A percentile compares a stretch with the other conserved stretches of the same genome.
These are phyloP conservation scores for Ogataea ganodermae DNA, from an alignment of 805 yeast species.

Conservation along the genomic window DNA sequence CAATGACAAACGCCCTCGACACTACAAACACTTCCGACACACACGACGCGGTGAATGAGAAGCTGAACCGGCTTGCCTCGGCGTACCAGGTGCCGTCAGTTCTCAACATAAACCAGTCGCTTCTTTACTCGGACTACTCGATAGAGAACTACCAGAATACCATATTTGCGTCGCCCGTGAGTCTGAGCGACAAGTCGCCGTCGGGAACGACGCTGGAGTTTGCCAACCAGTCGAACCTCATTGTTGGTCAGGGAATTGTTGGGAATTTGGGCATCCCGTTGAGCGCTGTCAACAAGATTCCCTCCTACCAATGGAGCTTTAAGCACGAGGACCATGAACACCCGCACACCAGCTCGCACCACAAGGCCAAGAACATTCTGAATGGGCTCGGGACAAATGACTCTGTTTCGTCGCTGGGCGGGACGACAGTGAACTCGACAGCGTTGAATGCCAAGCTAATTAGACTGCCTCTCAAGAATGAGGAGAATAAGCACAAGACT, in stretches of 20 bases:
- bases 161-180: constrained; percentile 27
- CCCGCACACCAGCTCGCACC: constrained; percentile 17
- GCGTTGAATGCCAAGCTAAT: constrained; percentile 31
- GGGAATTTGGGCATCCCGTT: constrained; percentile 37
- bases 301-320: constrained; percentile 37
- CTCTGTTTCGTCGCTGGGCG: constrained; percentile 31
- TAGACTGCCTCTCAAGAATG: constrained; percentile 30
- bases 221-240: constrained; percentile 22
- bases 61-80: constrained; percentile 22
- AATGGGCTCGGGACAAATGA: constrained; percentile 28
- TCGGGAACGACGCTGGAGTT: constrained; percentile 18
- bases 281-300: constrained; percentile 34
- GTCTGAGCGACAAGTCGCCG: constrained; percentile 24
- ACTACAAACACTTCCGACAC: not conserved
- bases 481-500: constrained; percentile 16
- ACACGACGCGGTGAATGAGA: constrained; percentile 15
- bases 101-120: constrained; percentile 17
- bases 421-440: constrained; percentile 26
- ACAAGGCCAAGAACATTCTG: constrained; percentile 29
- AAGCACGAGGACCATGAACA: constrained; percentile 35
- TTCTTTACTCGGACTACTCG: constrained; percentile 22
- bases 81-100: constrained; percentile 27
- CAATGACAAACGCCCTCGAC: too few species aligned
- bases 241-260: constrained; percentile 39
- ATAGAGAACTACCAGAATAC: constrained; percentile 26